Conservation (phyloP, 352 stramenopile genomes). For the Phytophthora aleatoria region DNA sequence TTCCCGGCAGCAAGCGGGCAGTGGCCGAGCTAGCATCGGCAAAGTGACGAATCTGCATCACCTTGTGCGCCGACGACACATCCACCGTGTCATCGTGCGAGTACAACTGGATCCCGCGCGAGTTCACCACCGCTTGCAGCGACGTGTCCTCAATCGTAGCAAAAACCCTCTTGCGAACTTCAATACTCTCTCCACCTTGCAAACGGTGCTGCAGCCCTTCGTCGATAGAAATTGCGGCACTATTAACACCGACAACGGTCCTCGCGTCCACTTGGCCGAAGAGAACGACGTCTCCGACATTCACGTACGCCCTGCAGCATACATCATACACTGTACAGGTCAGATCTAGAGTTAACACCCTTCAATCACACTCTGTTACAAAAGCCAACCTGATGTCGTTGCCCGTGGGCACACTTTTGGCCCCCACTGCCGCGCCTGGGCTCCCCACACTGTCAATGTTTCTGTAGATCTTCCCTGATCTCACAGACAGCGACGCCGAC, state of each 20-base stretch:
- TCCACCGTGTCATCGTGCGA: conserved; percentile 54
- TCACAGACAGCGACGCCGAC: conserved; percentile 57
- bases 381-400: conserved; percentile 43
- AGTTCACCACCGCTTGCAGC: conserved; percentile 51
- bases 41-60: conserved; percentile 58
- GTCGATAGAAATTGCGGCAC: conserved; percentile 48
- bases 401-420: conserved; percentile 44
- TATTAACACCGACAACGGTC: conserved; percentile 51
- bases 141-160: conserved; percentile 50
- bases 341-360: not conserved
- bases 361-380: too few species aligned
- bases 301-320: conserved; percentile 42
- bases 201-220: conserved; percentile 54
- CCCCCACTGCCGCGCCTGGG: conserved; percentile 41
- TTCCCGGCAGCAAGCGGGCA: conserved; percentile 41
- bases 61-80: conserved; percentile 35
- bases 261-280: conserved; percentile 56
- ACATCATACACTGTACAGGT: not conserved
- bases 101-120: conserved; percentile 49
- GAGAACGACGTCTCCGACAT: conserved; percentile 56
- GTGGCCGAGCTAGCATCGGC: conserved; percentile 44
- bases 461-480: conserved; percentile 53
- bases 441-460: conserved; percentile 40
- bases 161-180: conserved; percentile 51
- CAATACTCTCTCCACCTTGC: conserved; percentile 44